A percentile compares a stretch with the other conserved stretches of the same genome.
Conservation (phyloP, 2,329 filamentous ascomycete species). For the Penicillium sp. region DNA sequence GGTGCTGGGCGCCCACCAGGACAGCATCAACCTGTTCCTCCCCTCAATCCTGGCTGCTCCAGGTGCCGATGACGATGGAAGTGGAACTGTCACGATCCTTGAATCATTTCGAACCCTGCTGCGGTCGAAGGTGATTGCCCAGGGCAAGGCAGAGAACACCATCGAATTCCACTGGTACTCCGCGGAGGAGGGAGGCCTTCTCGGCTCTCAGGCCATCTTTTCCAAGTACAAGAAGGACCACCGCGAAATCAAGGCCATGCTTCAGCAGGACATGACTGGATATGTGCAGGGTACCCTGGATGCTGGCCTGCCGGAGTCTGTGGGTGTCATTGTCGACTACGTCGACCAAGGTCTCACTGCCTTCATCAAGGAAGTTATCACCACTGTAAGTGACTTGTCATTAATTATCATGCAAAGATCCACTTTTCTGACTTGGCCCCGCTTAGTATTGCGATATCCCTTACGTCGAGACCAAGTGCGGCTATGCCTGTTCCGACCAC, state of each 20-base stretch:
- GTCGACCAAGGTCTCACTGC: slow-evolving; percentile 74
- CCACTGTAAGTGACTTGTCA: slow-evolving; percentile 49
- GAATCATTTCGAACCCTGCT: slow-evolving; percentile 84
- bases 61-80: slow-evolving; percentile 93
- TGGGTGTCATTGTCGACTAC: slow-evolving; percentile 90
- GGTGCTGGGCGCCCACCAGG: slow-evolving; percentile 88
- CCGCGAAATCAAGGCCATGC: slow-evolving; percentile 87
- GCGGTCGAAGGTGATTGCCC: slow-evolving; percentile 66
- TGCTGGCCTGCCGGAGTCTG: slow-evolving; percentile 76
- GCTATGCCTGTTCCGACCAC: slow-evolving; percentile 77
- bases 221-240: slow-evolving; percentile 70
- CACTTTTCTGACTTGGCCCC: slow-evolving; percentile 11
- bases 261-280: slow-evolving; percentile 98
- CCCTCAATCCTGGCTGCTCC: slow-evolving; percentile 82
- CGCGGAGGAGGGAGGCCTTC: slow-evolving; percentile 82
- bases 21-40: slow-evolving; percentile 90
- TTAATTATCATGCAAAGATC: background rate
- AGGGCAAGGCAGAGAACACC: slow-evolving; percentile 76
- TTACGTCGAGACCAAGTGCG: slow-evolving; percentile 83
- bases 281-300: slow-evolving; percentile 81
- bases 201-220: slow-evolving; percentile 90
- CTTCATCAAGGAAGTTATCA: slow-evolving; percentile 89
- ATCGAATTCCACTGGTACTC: slow-evolving; percentile 98
- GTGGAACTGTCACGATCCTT: slow-evolving; percentile 89
- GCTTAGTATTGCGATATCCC: slow-evolving; percentile 80